Evolutionary conservation across 306 rosid genomes (phyloP), one percentile per base, ranked within the genome.

Genomic region (Sicyos edulis): DNA sequence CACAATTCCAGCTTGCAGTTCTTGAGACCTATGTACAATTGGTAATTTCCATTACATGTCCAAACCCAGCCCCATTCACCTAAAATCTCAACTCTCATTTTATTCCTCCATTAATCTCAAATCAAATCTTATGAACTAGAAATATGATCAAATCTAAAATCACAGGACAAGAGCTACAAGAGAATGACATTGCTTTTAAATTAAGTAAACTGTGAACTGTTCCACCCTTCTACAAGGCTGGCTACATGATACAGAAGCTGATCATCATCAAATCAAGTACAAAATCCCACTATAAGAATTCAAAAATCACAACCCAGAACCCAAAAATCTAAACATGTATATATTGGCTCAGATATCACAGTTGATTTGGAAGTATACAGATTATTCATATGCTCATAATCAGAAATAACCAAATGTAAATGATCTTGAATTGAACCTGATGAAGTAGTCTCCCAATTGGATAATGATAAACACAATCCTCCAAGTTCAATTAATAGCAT

Each of bases 401-500:
- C 71, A 66, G 71, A 66, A 45, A 20, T 32, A 66, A 66, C 54
- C 34, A 44, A 66, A 66, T 19, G 17, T 44, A 44, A 66, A 66
- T 66, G 17, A 45, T 66, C 70, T 66, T 11, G 54, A 66, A 44
- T 44, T 47, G 34, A 42, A 66, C 71, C 71, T 42, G 34, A 66
- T 66, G 29, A 17, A 44, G 15, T 7, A 24, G 53, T 11, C 54
- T 19, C 54, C 32, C 54, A 66, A 44, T 11, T n/a, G 71, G 7
- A 65, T 44, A n/a, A 20, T 44, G 34, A 65, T 20, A 6, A 20
- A 40, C 54, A 65, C 54, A 66, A 44, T 11, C 45, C 29, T 54
- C 29, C 7, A 8, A 54, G 63, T 54, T 79, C 66, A 92, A 77
- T 92, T 92, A 64, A 89, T 57, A 62, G 81, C 88, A 76, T 92